phyloP scores from a whole-genome alignment of 2,329 filamentous ascomycete species.

The Aspergillaceae sp. region DNA sequence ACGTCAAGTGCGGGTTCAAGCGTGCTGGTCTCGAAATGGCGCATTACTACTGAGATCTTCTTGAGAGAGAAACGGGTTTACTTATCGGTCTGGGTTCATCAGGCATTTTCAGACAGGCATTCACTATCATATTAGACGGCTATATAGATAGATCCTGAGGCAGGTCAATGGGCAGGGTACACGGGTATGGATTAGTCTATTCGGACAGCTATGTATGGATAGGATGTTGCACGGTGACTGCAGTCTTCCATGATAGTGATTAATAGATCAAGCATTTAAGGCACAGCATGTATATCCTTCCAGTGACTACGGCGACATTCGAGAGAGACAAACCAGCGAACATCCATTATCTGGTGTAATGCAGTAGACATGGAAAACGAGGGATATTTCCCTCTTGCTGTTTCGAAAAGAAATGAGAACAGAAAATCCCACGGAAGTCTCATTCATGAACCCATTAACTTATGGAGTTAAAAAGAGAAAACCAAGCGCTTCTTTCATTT shows the following conservation, averaged over 20 bases:
- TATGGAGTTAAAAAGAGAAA: neutral
- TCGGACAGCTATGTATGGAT: too few species aligned
- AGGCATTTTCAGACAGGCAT: too few species aligned
- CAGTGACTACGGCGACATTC: too few species aligned
- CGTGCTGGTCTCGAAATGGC: conserved; percentile 92
- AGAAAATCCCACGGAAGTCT: neutral
- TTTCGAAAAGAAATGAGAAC: neutral
- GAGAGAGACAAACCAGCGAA: neutral
- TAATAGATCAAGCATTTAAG: too few species aligned
- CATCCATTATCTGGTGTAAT: neutral
- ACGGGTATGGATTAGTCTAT: too few species aligned
- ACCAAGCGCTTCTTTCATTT: neutral
- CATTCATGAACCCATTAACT: neutral
- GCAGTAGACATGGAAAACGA: neutral
- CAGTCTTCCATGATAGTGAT: too few species aligned
- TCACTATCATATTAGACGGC: too few species aligned
- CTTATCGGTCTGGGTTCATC: neutral
- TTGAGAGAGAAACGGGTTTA: neutral
- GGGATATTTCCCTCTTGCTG: neutral
- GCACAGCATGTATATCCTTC: too few species aligned
- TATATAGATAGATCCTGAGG: too few species aligned
- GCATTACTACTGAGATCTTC: conserved; percentile 60
- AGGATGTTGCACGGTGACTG: too few species aligned
- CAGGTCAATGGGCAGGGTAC: too few species aligned
- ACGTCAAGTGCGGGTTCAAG: conserved; percentile 94